A percentile compares a stretch with the other conserved stretches of the same genome.
Conservation (phyloP, 2,329 filamentous ascomycete species). For the Purpureocillium lavendulum region DNA sequence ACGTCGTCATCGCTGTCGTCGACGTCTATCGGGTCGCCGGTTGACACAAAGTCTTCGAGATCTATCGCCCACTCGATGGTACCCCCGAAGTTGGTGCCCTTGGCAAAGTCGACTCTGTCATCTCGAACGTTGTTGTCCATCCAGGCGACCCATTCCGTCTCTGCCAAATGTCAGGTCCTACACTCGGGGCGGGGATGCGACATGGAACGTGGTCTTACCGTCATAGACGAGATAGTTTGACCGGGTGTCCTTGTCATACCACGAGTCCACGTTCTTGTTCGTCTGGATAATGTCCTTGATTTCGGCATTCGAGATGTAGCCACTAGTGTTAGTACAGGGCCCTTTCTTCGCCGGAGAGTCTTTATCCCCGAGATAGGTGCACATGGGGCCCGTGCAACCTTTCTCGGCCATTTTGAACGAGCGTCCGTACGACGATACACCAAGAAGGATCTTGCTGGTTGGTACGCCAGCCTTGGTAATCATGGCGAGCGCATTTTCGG, state of each 20-base stretch:
- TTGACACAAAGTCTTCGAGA: neutral
- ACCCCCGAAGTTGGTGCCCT: neutral
- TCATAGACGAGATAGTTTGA: neutral
- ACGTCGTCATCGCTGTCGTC: neutral
- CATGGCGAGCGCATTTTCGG: neutral
- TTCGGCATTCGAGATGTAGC: neutral
- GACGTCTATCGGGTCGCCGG: neutral
- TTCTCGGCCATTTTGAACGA: constrained; percentile 18
- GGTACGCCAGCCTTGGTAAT: constrained; percentile 15
- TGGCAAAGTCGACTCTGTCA: neutral
- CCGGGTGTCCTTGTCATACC: neutral
- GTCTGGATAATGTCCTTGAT: neutral
- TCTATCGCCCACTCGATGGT: neutral
- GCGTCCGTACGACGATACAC: constrained; percentile 17
- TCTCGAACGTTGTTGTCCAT: neutral
- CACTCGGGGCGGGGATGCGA: neutral
- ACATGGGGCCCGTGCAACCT: constrained; percentile 12
- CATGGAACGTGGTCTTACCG: neutral
- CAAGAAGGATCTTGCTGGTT: constrained; percentile 16
- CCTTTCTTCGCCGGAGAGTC: neutral
- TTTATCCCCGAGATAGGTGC: constrained; percentile 10
- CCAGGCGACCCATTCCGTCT: neutral
- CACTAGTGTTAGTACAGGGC: neutral
- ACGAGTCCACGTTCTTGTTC: neutral
- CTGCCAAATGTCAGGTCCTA: neutral